Percentiles rank a stretch among this genome's conserved stretches.
Evolutionary conservation across 768 basidiomycete genomes (phyloP).

Genomic region (Leucocoprinus birnbaumii): DNA sequence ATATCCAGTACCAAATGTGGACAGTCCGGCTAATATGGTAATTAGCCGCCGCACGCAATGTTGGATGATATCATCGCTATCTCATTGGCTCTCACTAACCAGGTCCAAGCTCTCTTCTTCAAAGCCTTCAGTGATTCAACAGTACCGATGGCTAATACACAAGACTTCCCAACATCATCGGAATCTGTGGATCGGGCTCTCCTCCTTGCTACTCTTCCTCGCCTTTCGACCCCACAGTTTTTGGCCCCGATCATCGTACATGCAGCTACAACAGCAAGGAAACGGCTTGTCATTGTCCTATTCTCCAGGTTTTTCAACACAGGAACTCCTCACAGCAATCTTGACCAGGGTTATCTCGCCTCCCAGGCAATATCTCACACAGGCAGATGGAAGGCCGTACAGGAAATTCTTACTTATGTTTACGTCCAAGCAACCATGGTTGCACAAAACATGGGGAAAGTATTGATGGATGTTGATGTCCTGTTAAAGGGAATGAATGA

Average conservation of each 20-base stretch:
- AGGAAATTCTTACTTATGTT: slow-evolving; percentile 74
- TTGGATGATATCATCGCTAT: not conserved
- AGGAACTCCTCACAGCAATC: slow-evolving; percentile 13
- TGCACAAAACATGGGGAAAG: slow-evolving; percentile 62
- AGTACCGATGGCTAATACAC: not conserved
- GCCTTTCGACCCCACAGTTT: slow-evolving; percentile 49
- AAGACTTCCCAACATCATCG: slow-evolving; percentile 14
- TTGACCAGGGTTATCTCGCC: slow-evolving; percentile 17
- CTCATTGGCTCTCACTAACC: not conserved
- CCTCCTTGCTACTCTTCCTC: slow-evolving; percentile 53
- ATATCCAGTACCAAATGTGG: not conserved
- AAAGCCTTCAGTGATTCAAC: not conserved
- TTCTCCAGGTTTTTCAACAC: slow-evolving; percentile 59
- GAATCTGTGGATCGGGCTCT: slow-evolving; percentile 30
- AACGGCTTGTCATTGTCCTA: slow-evolving; percentile 60
- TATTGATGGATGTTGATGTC: slow-evolving; percentile 79
- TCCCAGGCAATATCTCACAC: slow-evolving; percentile 38
- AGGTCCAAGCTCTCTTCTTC: not conserved
- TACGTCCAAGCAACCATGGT: slow-evolving; percentile 85
- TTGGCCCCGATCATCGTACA: slow-evolving; percentile 51
- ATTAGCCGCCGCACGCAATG: not conserved
- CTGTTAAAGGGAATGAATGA: slow-evolving; percentile 59
- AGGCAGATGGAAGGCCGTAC: slow-evolving; percentile 61
- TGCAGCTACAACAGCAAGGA: slow-evolving; percentile 44
- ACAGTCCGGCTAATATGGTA: not conserved